These are phyloP conservation scores for Capsella rubella DNA, from an alignment of 441 rosid genomes.

Conservation along the genomic window DNA sequence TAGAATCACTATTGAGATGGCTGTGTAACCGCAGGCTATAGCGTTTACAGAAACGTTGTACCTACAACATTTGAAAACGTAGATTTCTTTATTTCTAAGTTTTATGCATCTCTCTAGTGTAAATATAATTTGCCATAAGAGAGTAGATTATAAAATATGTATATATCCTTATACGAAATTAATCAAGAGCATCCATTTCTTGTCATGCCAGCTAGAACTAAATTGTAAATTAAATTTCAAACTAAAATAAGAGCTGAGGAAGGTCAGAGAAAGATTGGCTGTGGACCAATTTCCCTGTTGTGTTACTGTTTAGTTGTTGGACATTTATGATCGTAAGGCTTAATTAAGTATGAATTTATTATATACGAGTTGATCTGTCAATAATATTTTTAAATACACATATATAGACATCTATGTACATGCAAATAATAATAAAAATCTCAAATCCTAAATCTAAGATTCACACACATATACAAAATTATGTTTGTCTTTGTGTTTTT, in stretches of 20 bases:
- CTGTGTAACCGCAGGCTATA: conserved; percentile 67
- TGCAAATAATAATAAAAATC: not conserved
- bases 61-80: conserved; percentile 46
- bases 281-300: conserved; percentile 23
- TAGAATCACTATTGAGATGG: conserved; percentile 50
- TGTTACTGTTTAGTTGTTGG: conserved; percentile 20
- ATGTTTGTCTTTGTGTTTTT: not conserved
- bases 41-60: conserved; percentile 63
- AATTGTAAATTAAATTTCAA: conserved; percentile 5
- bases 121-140: no score
- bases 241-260: not conserved
- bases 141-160: not conserved
- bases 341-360: not conserved
- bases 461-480: not conserved
- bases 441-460: not conserved
- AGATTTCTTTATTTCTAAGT: not conserved
- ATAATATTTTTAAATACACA: not conserved
- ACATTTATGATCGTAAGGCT: conserved; percentile 19
- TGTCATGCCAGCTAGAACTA: conserved; percentile 11
- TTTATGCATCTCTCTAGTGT: not conserved
- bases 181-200: not conserved
- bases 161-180: not conserved
- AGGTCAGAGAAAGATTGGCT: not conserved
- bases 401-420: not conserved
- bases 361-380: not conserved